A percentile compares a stretch with the other conserved stretches of the same genome.
phyloP scores from a whole-genome alignment of 306 rosid species.

The Prinsepia uniflora region DNA sequence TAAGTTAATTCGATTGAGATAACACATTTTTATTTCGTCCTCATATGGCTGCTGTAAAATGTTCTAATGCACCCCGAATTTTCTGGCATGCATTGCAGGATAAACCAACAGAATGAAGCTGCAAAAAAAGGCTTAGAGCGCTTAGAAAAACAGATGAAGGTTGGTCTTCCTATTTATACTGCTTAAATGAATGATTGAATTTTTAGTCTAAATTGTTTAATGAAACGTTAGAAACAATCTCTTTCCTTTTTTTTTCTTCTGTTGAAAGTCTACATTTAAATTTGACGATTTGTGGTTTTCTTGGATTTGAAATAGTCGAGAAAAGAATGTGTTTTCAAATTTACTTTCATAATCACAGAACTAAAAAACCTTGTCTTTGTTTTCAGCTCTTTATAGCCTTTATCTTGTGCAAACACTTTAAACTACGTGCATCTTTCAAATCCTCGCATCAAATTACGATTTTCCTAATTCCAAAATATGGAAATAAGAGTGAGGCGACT shows the following conservation, averaged over 20 bases:
- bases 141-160: constrained; percentile 98
- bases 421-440: neutral
- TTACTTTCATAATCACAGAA: neutral
- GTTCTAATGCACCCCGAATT: neutral
- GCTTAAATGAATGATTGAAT: neutral
- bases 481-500: neutral
- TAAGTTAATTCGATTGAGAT: neutral
- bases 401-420: neutral
- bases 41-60: neutral
- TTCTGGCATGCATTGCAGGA: constrained; percentile 49
- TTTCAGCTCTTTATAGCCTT: too few species aligned
- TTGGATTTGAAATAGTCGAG: neutral
- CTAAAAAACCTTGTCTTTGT: neutral
- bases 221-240: neutral
- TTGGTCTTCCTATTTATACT: constrained; percentile 26
- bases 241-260: neutral
- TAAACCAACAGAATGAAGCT: constrained; percentile 91
- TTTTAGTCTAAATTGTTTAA: neutral
- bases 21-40: neutral
- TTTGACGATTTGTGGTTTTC: neutral
- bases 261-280: neutral
- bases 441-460: neutral
- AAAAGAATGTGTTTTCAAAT: neutral
- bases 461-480: neutral
- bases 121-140: constrained; percentile 94